Conservation (phyloP, 1,284 basidiomycete genomes). For the Pterula multifida region DNA sequence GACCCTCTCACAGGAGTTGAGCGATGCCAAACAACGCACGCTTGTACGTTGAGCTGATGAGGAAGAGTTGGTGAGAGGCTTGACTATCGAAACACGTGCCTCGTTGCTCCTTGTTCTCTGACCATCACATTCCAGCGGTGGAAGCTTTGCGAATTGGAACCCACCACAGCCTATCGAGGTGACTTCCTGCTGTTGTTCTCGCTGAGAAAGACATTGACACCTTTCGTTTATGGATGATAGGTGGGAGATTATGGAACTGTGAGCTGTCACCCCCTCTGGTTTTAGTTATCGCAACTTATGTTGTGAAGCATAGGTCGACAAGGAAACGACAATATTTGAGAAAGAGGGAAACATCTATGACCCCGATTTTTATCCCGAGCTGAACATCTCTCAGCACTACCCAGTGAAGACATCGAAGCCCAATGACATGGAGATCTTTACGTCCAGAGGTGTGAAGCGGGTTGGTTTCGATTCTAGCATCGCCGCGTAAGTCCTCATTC, state of each 20-base stretch:
- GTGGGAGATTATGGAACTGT: background rate
- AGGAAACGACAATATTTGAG: background rate
- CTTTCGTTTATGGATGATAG: too few relatives aligned
- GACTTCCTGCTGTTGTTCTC: too few relatives aligned
- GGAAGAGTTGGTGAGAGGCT: background rate
- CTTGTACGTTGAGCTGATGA: background rate
- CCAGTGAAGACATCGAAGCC: background rate
- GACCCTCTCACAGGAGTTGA: background rate
- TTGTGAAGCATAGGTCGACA: too few relatives aligned
- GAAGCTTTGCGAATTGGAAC: background rate
- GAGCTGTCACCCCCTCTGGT: too few relatives aligned
- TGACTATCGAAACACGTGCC: background rate
- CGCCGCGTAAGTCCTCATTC: background rate
- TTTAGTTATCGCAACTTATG: too few relatives aligned
- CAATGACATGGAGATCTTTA: background rate
- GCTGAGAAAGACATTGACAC: too few relatives aligned
- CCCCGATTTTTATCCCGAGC: background rate
- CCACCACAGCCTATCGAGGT: background rate
- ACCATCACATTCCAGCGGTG: background rate
- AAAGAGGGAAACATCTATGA: background rate
- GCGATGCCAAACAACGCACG: background rate
- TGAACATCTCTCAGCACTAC: background rate
- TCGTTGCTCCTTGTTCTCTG: background rate
- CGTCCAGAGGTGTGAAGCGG: background rate
- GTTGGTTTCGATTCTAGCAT: background rate